Evolutionary conservation across 305 asterid genomes (phyloP).

Genomic region (Striga hermonthica): DNA sequence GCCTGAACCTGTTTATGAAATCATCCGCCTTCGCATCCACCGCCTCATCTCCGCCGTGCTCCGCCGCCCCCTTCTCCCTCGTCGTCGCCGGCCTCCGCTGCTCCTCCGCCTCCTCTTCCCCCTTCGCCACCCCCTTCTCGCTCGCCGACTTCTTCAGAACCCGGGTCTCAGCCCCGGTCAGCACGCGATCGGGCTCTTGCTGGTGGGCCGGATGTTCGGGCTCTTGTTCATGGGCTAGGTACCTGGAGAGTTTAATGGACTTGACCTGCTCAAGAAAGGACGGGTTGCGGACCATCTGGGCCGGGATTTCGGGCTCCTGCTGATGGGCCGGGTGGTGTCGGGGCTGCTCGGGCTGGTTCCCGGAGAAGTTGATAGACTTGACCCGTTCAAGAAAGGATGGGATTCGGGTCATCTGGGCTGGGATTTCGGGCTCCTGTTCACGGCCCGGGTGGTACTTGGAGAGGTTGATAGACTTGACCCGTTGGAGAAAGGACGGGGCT

Average conservation of each 20-base stretch:
- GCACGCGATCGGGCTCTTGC: conserved; percentile 22
- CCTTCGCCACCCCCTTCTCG: conserved; percentile 35
- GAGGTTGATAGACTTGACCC: too few relatives aligned
- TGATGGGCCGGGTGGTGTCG: too few relatives aligned
- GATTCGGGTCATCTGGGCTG: background rate
- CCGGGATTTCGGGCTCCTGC: background rate
- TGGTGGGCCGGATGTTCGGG: conserved; percentile 7
- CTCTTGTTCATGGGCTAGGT: conserved; percentile 9
- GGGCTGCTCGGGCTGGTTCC: conserved; percentile 1
- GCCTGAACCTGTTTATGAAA: conserved; percentile 53
- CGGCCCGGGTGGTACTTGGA: too few relatives aligned
- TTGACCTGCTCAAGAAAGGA: conserved; percentile 19
- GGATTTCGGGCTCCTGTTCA: too few relatives aligned
- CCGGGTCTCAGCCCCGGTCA: conserved; percentile 28
- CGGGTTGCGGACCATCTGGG: background rate
- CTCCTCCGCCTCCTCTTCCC: conserved; percentile 31
- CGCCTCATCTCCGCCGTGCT: conserved; percentile 38
- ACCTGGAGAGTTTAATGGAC: background rate
- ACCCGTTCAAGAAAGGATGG: conserved; percentile 43
- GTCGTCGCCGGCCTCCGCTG: conserved; percentile 38
- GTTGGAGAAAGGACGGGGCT: background rate
- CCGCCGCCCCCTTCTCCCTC: conserved; percentile 31
- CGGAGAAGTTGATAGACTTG: conserved; percentile 43
- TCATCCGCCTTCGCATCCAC: conserved; percentile 64
- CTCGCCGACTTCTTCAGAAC: conserved; percentile 50